Evolutionary conservation across 2,329 filamentous ascomycete species (phyloP).

Genomic region (Botryotinia globosa): DNA sequence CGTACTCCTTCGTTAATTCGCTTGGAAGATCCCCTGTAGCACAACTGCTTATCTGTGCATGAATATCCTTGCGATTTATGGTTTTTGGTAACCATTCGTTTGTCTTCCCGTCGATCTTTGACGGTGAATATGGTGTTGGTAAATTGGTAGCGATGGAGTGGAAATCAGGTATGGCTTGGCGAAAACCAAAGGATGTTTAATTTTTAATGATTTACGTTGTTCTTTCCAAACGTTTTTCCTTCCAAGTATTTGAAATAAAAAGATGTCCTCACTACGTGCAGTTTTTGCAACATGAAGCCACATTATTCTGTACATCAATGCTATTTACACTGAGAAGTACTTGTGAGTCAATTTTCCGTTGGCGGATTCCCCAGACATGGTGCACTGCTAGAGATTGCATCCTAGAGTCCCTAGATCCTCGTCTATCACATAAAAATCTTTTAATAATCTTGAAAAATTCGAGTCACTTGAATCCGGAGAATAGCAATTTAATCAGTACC

Average conservation of each 20-base stretch:
- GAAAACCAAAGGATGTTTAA: not conserved
- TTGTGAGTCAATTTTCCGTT: not conserved
- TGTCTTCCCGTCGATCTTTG: constrained; percentile 12
- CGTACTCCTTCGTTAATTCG: not conserved
- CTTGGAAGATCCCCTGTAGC: constrained; percentile 6
- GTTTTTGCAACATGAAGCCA: not conserved
- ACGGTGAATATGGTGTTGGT: constrained; percentile 4
- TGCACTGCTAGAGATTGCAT: not conserved
- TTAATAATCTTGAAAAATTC: not conserved
- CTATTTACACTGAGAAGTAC: not conserved
- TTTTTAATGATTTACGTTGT: not conserved
- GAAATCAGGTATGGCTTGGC: constrained; percentile 6
- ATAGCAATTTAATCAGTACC: not conserved
- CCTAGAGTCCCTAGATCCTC: not conserved
- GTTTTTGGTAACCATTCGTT: constrained; percentile 3
- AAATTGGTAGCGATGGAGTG: constrained; percentile 5
- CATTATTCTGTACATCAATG: not conserved
- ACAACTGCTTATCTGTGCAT: constrained; percentile 1
- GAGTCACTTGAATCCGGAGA: not conserved
- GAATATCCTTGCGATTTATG: not conserved
- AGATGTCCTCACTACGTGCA: not conserved
- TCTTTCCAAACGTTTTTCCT: not conserved
- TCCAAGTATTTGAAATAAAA: not conserved
- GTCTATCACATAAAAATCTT: not conserved
- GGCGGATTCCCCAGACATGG: too few relatives aligned